phyloP scores from a whole-genome alignment of 495 filamentous ascomycete genomes.

The Neurospora sublineolata region DNA sequence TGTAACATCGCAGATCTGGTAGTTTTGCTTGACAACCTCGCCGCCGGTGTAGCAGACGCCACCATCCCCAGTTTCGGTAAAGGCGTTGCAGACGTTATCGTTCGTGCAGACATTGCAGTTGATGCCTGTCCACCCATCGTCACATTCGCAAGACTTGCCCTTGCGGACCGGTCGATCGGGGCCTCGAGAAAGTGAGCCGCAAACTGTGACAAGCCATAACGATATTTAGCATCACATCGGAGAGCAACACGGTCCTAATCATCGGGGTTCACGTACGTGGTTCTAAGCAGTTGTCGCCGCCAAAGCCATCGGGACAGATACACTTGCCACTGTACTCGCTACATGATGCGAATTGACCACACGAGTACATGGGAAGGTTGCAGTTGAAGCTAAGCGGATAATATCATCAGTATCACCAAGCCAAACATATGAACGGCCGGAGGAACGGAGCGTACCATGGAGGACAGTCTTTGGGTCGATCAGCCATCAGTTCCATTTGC shows the following conservation, averaged over 20 bases:
- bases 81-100: conserved; percentile 67
- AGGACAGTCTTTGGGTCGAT: conserved; percentile 48
- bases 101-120: conserved; percentile 95
- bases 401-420: conserved; percentile 9
- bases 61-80: conserved; percentile 67
- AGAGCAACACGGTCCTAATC: background rate
- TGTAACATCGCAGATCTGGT: conserved; percentile 96
- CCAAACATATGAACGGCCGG: background rate
- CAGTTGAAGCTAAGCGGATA: conserved; percentile 75
- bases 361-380: conserved; percentile 80
- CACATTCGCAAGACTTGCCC: conserved; percentile 64
- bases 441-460: conserved; percentile 41
- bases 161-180: conserved; percentile 59
- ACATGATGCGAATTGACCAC: conserved; percentile 77
- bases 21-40: conserved; percentile 83
- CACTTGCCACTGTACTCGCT: conserved; percentile 84
- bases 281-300: conserved; percentile 79
- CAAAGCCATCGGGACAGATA: conserved; percentile 81
- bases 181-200: conserved; percentile 76
- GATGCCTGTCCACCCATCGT: conserved; percentile 93
- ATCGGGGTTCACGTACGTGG: conserved; percentile 42
- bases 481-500: conserved; percentile 38
- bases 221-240: conserved; percentile 3
- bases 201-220: conserved; percentile 37
- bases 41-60: conserved; percentile 89